These are phyloP conservation scores for Globisporangium splendens DNA, from an alignment of 352 stramenopile species.

Conservation along the genomic window DNA sequence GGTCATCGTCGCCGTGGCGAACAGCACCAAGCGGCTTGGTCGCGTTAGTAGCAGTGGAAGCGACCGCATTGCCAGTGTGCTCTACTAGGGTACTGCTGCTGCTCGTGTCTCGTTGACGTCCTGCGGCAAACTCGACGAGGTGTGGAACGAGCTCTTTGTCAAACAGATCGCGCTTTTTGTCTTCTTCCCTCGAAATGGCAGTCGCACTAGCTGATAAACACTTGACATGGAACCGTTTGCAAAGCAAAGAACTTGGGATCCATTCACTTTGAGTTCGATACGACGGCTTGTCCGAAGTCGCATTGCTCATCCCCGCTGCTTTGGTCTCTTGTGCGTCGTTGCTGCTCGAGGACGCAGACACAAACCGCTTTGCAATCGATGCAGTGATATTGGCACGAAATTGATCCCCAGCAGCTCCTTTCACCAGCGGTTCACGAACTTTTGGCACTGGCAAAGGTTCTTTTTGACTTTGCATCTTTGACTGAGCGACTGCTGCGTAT, in stretches of 20 bases:
- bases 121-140: conserved; percentile 58
- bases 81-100: neutral
- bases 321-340: conserved; percentile 5
- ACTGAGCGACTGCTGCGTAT: conserved; percentile 30
- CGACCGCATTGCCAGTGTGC: neutral
- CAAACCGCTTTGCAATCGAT: conserved; percentile 80
- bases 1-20: conserved; percentile 13
- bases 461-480: conserved; percentile 9
- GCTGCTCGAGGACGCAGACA: conserved; percentile 31
- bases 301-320: neutral
- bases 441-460: neutral
- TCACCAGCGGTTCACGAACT: conserved; percentile 37
- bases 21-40: neutral
- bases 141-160: conserved; percentile 70
- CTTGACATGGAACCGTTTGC: conserved; percentile 82
- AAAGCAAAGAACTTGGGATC: conserved; percentile 67
- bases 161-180: conserved; percentile 50
- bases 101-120: neutral
- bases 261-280: conserved; percentile 48
- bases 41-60: neutral
- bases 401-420: conserved; percentile 28
- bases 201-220: conserved; percentile 29
- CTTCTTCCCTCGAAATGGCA: conserved; percentile 18
- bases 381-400: conserved; percentile 76
- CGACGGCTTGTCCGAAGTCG: conserved; percentile 28